Evolutionary conservation across 2,329 filamentous ascomycete genomes (phyloP).

Genomic region (Bipolaris oryzae): DNA sequence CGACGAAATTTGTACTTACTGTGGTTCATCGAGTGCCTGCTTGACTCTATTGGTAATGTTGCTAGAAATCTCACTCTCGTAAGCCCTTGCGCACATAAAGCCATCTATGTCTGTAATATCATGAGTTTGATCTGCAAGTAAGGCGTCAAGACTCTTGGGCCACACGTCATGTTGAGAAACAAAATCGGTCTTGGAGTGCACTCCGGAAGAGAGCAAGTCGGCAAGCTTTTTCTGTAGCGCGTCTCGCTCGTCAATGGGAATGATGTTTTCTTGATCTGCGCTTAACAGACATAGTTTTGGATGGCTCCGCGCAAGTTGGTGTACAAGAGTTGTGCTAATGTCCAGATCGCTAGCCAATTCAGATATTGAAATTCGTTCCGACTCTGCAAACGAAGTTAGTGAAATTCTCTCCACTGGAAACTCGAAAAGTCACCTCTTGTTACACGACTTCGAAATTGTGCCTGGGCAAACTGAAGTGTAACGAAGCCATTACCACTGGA

Average conservation of each 20-base stretch:
- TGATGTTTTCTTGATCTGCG: slow-evolving; percentile 27
- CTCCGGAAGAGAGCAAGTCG: slow-evolving; percentile 5
- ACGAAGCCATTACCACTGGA: slow-evolving; percentile 35
- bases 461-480: slow-evolving; percentile 27
- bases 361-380: slow-evolving; percentile 22
- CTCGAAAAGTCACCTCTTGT: slow-evolving; percentile 16
- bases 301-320: slow-evolving; percentile 26
- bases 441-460: slow-evolving; percentile 28
- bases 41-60: slow-evolving; percentile 16
- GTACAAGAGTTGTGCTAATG: slow-evolving; percentile 27
- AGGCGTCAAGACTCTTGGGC: slow-evolving; percentile 26
- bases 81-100: slow-evolving; percentile 26
- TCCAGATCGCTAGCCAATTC: slow-evolving; percentile 27
- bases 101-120: slow-evolving; percentile 23
- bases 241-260: slow-evolving; percentile 33
- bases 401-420: background rate
- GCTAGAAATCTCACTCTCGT: background rate
- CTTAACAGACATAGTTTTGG: slow-evolving; percentile 33
- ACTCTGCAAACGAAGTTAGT: slow-evolving; percentile 17
- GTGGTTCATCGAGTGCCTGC: slow-evolving; percentile 12
- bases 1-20: slow-evolving; percentile 20
- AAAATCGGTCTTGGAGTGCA: slow-evolving; percentile 29
- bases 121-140: slow-evolving; percentile 22
- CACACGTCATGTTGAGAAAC: slow-evolving; percentile 29
- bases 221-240: slow-evolving; percentile 20